Evolutionary conservation across 768 basidiomycete genomes (phyloP).

Genomic region (Amanita inopinata): DNA sequence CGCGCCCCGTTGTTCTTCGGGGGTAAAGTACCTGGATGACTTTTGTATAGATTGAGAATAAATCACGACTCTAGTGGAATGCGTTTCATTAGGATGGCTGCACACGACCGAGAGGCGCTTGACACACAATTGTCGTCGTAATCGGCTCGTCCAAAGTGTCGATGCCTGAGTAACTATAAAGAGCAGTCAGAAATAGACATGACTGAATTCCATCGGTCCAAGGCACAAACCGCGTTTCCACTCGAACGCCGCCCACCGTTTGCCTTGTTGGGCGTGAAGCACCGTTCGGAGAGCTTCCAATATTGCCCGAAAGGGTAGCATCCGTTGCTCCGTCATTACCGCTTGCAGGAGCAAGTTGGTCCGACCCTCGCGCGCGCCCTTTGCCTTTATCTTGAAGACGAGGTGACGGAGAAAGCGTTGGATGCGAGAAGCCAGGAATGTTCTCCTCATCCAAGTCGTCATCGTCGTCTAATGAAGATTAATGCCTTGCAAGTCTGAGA

Average conservation of each 20-base stretch:
- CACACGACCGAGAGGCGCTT: not conserved
- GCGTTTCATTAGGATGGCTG: slow-evolving; percentile 5
- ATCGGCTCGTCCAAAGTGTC: slow-evolving; percentile 94
- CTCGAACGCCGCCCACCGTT: slow-evolving; percentile 75
- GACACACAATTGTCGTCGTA: slow-evolving; percentile 72
- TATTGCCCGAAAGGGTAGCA: slow-evolving; percentile 57
- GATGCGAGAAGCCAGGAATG: slow-evolving; percentile 73
- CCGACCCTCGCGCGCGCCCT: slow-evolving; percentile 47
- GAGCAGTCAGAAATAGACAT: not conserved
- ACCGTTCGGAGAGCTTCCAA: slow-evolving; percentile 41
- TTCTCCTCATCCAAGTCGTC: slow-evolving; percentile 77
- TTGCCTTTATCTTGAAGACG: slow-evolving; percentile 57
- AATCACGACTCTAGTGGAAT: slow-evolving; percentile 63
- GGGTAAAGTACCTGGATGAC: slow-evolving; percentile 92
- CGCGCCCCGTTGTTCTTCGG: slow-evolving; percentile 59
- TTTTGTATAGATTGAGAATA: slow-evolving; percentile 86
- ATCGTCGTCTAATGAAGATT: slow-evolving; percentile 48
- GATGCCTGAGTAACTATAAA: slow-evolving; percentile 58
- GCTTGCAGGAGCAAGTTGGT: slow-evolving; percentile 38
- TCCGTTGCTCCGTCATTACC: slow-evolving; percentile 22
- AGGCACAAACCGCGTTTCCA: slow-evolving; percentile 73
- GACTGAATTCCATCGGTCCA: not conserved
- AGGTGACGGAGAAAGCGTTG: slow-evolving; percentile 35
- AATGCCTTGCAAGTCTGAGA: not conserved
- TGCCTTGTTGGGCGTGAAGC: slow-evolving; percentile 39